These are phyloP conservation scores for Solanum pinnatisectum DNA, from an alignment of 257 asterid genomes.

Conservation along the genomic window DNA sequence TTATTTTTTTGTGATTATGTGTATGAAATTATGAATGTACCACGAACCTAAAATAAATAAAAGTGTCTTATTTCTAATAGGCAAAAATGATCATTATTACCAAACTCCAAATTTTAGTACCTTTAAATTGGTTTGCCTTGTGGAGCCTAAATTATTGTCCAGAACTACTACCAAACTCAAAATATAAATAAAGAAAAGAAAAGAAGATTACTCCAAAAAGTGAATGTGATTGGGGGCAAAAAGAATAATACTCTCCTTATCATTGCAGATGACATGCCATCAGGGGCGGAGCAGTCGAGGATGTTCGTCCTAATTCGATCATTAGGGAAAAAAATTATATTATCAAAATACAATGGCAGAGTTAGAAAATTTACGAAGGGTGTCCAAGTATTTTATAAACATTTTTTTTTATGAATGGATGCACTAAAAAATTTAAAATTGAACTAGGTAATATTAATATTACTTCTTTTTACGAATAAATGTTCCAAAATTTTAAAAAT, in stretches of 20 bases:
- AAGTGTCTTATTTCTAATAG: neutral
- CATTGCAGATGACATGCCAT: neutral
- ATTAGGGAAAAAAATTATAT: neutral
- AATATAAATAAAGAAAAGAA: neutral
- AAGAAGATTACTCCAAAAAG: neutral
- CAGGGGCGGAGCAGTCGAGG: neutral
- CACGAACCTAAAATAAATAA: neutral
- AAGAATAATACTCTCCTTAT: neutral
- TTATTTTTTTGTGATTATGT: neutral
- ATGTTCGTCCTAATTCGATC: neutral
- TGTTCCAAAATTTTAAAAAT: no score
- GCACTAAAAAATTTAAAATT: no score
- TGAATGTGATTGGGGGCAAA: neutral
- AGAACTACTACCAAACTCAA: neutral
- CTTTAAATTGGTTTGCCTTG: neutral
- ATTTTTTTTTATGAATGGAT: no score
- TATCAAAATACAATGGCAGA: rapidly evolving
- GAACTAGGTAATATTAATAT: no score
- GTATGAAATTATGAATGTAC: neutral
- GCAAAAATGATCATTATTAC: neutral
- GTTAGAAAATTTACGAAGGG: no score
- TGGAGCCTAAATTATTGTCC: neutral
- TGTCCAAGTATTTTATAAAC: no score
- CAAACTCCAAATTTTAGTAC: neutral
- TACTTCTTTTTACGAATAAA: no score